Conservation (phyloP, 768 basidiomycete species). For the Hypholoma fasciculare region DNA sequence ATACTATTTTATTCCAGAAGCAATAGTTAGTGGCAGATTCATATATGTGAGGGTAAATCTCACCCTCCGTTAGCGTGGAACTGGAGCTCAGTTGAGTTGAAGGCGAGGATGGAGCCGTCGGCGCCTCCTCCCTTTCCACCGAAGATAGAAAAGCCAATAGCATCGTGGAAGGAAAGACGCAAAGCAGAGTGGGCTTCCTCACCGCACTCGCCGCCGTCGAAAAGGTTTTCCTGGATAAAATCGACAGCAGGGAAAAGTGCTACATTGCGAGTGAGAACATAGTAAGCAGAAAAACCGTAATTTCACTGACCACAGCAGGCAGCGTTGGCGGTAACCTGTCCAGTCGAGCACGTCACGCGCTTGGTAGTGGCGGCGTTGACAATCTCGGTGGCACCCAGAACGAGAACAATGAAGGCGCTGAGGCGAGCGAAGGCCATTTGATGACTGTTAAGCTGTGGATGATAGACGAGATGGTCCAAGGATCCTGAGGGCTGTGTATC, state of each 20-base stretch:
- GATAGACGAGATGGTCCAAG: constrained; percentile 11
- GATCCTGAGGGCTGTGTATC: constrained; percentile 12
- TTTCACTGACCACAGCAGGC: constrained; percentile 20
- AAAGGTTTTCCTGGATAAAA: constrained; percentile 31
- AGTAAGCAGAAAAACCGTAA: neutral
- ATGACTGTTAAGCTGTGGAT: neutral
- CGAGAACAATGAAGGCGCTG: constrained; percentile 16
- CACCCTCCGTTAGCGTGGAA: constrained; percentile 16
- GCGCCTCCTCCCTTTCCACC: constrained; percentile 20
- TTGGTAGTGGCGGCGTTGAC: constrained; percentile 16
- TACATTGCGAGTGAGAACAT: neutral
- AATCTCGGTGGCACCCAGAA: constrained; percentile 13
- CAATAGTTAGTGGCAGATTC: neutral
- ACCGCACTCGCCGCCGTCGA: constrained; percentile 34
- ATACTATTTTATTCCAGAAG: constrained; percentile 10
- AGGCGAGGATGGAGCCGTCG: constrained; percentile 9
- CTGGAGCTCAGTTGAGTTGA: constrained; percentile 6
- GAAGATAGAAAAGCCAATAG: constrained; percentile 20
- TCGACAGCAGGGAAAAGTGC: constrained; percentile 23
- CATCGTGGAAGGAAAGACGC: constrained; percentile 23
- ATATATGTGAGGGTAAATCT: neutral
- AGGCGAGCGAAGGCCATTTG: constrained; percentile 22
- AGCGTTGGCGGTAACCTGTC: constrained; percentile 24
- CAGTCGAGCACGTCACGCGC: constrained; percentile 23
- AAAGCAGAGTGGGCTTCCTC: constrained; percentile 28